Base-by-base conservation (phyloP, 106 monocot species). In the Dendrobium huoshanense region DNA sequence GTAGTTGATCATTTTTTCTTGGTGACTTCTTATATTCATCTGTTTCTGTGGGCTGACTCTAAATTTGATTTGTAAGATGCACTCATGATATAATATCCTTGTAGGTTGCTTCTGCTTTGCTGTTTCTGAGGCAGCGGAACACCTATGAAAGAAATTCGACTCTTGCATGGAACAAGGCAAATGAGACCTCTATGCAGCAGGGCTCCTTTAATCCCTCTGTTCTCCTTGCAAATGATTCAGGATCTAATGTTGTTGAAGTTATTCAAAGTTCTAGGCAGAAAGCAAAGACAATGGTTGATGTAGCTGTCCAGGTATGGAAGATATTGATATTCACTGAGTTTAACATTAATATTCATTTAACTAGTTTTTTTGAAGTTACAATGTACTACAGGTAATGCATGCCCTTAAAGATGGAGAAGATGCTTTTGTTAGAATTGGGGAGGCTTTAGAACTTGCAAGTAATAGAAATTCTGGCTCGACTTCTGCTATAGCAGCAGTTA, bases 271-370 rank as follows among this genome's bases (percentile, higher is more conserved):
- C 94, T 41, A 89, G 88, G 56, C 81, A 73, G 15, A 90, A 88
- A 77, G 97, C 97, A 67, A 94, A 73, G 84, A 79, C 83, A 49
- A 89, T 98, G 88, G 97, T 98, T 85, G 89, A 91, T 83, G 82
- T 83, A 65, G 91, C 94, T 79, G 79, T 92, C 8, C 87, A 92
- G 90, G 97, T 94, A 87, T 55, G 22, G 27, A 51, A 42, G 22
- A 5, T 79, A 27, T 6, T 2, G 8, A 79, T 61, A 27, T 75
- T 31, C 29, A 31, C 59, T 55, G 6, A 54, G 25, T 9, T 27
- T 70, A 19, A 41, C 55, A 68, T 16, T 41, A 41, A 18, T 70
- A 2, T 73, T 37, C 25, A 33, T 22, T 7, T 58, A 54, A 41
- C 22, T 17, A 1, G 47, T 15, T 49, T 40, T 40, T 73, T 78